Evolutionary conservation across 192 early-diverging fungal genomes (phyloP), one percentile per base, ranked within the genome.

Genomic region (Martensiomyces pterosporus): DNA sequence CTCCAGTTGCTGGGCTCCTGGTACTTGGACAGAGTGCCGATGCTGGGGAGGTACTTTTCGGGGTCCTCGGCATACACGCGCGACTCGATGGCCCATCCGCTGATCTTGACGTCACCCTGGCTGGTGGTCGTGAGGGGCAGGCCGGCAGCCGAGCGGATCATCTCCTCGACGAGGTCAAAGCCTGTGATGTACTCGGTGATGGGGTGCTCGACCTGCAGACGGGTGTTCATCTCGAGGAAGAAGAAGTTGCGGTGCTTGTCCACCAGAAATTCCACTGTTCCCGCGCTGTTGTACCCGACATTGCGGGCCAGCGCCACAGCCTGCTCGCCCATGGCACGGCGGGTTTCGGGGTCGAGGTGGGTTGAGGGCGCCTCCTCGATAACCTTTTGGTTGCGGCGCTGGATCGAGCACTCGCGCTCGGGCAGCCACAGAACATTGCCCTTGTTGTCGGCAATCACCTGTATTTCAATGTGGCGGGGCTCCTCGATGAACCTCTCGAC

Each of bases 51-150:
- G 76, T 91, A 94, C 66, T 85, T 91, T 41, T 87, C 86, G 2
- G 94, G 92, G 60, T 97, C 90, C 61, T 97, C 94, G 21, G 94
- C 94, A 60, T 97, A 97, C 12, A 97, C 90, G 40, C 94, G 85
- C 12, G 94, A 89, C 75, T 97, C 94, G 52, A 93, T 82, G 6
- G 94, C 88, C 92, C 92, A 94, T 2, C 94, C 94, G 35, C 88
- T 78, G 44, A 86, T 82, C 34, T 78, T 70, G 25, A 94, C 76
- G 34, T 92, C 90, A 2, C 66, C 52, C 67, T 97, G 94, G 15
- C n/a, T 7, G 12, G 66, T 78, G 24, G 91, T 69, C 9, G 59
- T 42, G 25, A 97, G 74, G 44, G 76, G 72, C 49, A 92, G 82
- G 10, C 80, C 80, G 0, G 91, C 90, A 14, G 94, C 94, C 40